Evolutionary conservation across 495 filamentous ascomycete genomes (phyloP), one percentile per base, ranked within the genome.

Genomic region (Annulohypoxylon maeteangense): DNA sequence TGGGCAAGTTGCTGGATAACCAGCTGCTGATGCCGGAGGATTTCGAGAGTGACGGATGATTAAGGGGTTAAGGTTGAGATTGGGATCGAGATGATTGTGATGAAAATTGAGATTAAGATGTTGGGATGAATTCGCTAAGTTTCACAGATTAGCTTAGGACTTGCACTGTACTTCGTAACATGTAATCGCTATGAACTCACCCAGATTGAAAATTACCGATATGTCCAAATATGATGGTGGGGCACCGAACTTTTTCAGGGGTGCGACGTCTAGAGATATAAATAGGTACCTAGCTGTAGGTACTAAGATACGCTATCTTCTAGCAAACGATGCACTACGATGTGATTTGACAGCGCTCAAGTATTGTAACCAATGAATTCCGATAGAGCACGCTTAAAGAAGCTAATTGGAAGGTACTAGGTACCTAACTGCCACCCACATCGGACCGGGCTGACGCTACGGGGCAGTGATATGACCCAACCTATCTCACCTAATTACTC

Each of bases 1-100:
- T 89, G 65, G 88, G 87, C 0, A 81, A 73, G 62, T 77, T 90
- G 45, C 25, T 87, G 27, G 71, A 81, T 16, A 68, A 70, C 4
- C 65, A 71, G 20, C 7, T 71, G 45, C 16, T 69, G 72, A 57
- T 36, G 42, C 56, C 84, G 82, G 1, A 77, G 77, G 62, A 78
- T 86, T 68, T 77, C 87, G 67, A 73, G 51, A 32, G 59, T 0
- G 22, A 25, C 4, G 23, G 22, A 8, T 50, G 22, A 27, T 25
- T 27, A 16, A 25, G 20, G 12, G 20, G 16, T 12, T 47, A 18
- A 14, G 45, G 12, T 25, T 25, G 32, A 36, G 7, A 10, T 36
- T 10, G 10, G 7, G 5, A 36, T 18, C 1, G 14, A 16, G 16
- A 16, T 3, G 8, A n/a, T n/a, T n/a, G n/a, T n/a, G n/a, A n/a